Evolutionary conservation across 2,329 filamentous ascomycete genomes (phyloP), one percentile per base, ranked within the genome.

Genomic region (Colletotrichum echinochloae): DNA sequence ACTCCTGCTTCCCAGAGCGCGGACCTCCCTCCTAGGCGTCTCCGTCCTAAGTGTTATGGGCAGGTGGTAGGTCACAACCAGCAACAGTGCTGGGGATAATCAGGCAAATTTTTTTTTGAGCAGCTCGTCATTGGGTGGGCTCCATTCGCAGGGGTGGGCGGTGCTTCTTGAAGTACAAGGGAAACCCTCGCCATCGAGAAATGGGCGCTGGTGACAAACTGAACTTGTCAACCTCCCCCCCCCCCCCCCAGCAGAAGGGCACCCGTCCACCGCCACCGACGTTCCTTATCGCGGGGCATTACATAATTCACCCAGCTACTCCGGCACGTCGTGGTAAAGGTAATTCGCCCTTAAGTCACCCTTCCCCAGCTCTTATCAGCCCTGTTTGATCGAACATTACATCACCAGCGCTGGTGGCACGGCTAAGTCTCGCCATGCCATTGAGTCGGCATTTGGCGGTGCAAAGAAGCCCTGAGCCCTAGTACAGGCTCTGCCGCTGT

Each of bases 111-210:
- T 37, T 60, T 60, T 60, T 60, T 60, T 67, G 57, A 44, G 23
- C 59, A 70, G 63, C 70, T 72, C 67, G 46, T 72, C 72, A 73
- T 68, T 72, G 72, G 70, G 55, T 46, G 66, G 54, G 44, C 26
- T 52, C 49, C 49, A 52, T 52, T 33, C 48, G 30, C 37, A 65
- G 48, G 41, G 54, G 66, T 48, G 39, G 28, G n/a, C 44, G n/a
- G n/a, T n/a, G n/a, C 28, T 44, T 48, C 46, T n/a, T 37, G 46
- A 44, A 26, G 37, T 59, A 44, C 41, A 62, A 63, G 66, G 63
- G 63, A 70, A 70, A 56, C 35, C 66, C 57, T 70, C 41, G 35
- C 56, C 62, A 35, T 49, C 33, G 46, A 46, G 44, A 51, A 52
- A 39, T 51, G 48, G 44, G 20, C 26, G 26, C 35, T 23, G 35